Percentiles rank a stretch among this genome's conserved stretches.
Conservation (phyloP, 2,329 filamentous ascomycete species). For the Aspergillus glaucus region DNA sequence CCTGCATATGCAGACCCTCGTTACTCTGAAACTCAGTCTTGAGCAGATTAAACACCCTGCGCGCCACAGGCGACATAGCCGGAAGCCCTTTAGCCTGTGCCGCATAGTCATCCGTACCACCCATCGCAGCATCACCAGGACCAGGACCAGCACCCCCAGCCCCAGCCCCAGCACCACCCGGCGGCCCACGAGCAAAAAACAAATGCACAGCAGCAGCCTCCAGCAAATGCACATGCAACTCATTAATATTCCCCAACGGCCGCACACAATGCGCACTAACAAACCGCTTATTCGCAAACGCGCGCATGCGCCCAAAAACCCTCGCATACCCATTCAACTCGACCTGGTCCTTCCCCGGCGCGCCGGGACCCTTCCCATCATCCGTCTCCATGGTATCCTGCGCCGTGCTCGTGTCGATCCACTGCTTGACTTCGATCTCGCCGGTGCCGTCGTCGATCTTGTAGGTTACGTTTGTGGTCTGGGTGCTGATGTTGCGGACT, state of each 20-base stretch:
- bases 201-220: constrained; percentile 87
- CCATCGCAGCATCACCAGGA: constrained; percentile 21
- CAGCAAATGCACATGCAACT: constrained; percentile 85
- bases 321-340: constrained; percentile 74
- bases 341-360: constrained; percentile 49
- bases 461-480: constrained; percentile 87
- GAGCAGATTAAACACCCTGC: constrained; percentile 66
- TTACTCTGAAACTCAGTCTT: constrained; percentile 62
- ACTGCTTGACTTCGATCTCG: constrained; percentile 65
- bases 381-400: constrained; percentile 42
- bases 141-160: constrained; percentile 36
- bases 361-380: constrained; percentile 33
- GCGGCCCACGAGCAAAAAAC: constrained; percentile 67
- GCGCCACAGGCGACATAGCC: constrained; percentile 52
- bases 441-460: constrained; percentile 93
- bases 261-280: constrained; percentile 76
- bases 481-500: constrained; percentile 77
- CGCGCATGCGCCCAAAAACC: constrained; percentile 77
- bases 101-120: constrained; percentile 27
- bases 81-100: constrained; percentile 32
- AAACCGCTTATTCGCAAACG: constrained; percentile 75
- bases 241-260: constrained; percentile 77
- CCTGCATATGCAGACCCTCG: constrained; percentile 76
- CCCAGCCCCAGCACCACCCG: constrained; percentile 39
- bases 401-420: constrained; percentile 38